Evolutionary conservation across 2,329 filamentous ascomycete species (phyloP).

Genomic region (Stachybotrys chartarum): DNA sequence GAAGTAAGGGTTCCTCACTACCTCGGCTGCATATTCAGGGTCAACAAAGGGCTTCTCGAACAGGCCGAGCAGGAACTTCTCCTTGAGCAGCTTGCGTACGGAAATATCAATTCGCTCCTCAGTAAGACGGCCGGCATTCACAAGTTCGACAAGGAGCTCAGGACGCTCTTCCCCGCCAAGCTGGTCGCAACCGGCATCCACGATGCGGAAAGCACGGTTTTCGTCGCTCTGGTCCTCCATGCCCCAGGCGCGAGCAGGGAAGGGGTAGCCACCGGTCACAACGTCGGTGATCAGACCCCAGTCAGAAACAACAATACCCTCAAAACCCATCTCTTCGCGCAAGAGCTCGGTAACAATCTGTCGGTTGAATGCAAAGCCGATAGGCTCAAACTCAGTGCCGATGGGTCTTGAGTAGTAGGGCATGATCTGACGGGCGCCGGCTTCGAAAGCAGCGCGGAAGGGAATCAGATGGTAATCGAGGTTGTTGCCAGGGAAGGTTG

Average conservation of each 20-base stretch:
- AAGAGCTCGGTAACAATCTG: slow-evolving; percentile 33
- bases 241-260: slow-evolving; percentile 42
- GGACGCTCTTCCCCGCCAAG: slow-evolving; percentile 40
- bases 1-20: slow-evolving; percentile 38
- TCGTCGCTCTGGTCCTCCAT: slow-evolving; percentile 35
- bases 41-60: slow-evolving; percentile 41
- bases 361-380: slow-evolving; percentile 44
- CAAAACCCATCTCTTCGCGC: slow-evolving; percentile 29
- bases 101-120: slow-evolving; percentile 37
- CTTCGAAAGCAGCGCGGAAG: slow-evolving; percentile 41
- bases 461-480: slow-evolving; percentile 42
- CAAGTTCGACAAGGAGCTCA: slow-evolving; percentile 39
- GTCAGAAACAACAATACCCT: slow-evolving; percentile 31
- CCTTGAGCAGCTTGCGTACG: slow-evolving; percentile 33
- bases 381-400: slow-evolving; percentile 34
- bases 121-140: slow-evolving; percentile 30
- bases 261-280: too few relatives aligned
- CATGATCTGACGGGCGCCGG: slow-evolving; percentile 44
- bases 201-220: slow-evolving; percentile 31
- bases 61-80: slow-evolving; percentile 43
- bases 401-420: slow-evolving; percentile 42
- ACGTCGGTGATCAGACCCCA: too few relatives aligned
- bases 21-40: slow-evolving; percentile 26
- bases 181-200: slow-evolving; percentile 44
- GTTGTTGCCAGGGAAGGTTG: slow-evolving; percentile 34